Evolutionary conservation across 805 yeast species (phyloP), one percentile per base, ranked within the genome.

Genomic region (Sugiyamaella mastotermitis): DNA sequence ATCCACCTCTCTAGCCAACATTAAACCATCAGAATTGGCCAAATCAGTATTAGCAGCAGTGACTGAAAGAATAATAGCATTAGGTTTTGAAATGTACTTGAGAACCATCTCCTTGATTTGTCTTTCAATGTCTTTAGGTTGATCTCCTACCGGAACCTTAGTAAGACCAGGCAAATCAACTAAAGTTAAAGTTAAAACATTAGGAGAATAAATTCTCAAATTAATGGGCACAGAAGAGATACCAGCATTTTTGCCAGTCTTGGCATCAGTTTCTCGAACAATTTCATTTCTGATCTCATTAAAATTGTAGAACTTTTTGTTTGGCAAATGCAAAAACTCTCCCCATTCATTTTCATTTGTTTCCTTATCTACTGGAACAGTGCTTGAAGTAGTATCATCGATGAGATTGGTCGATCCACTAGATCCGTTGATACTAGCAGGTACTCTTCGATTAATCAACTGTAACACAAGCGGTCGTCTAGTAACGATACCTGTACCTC

Each of bases 141-240:
- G 98, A 62, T 92, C 98, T 39, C 98, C 98, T 33, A 92, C 97
- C 5, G 98, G 98, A 26, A 92, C 97, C 60, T 92, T 92, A 18
- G 98, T 92, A 54, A 92, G 75, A 47, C 98, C 98, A 4, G 98
- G 98, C 54, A 92, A 72, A 66, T 92, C 98, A 25, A 92, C 97
- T 53, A 92, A 74, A 8, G 98, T 92, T 61, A 90, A 74, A 19
- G 96, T 92, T 49, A 90, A 71, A 33, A 90, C 98, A 53, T 87
- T 88, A 18, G 97, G 97, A 16, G 97, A 87, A 63, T 79, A 88
- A 44, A 92, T 83, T 60, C 95, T 79, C 57, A 92, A 71, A 63
- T 92, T 90, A 57, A 92, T 92, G 31, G 98, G 98, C 14, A 78
- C 79, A 6, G 95, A 75, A 10, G 95, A 83, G 44, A 92, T 92